Base-by-base conservation (phyloP, 176 grass and related monocot genomes). In the Paspalum vaginatum region DNA sequence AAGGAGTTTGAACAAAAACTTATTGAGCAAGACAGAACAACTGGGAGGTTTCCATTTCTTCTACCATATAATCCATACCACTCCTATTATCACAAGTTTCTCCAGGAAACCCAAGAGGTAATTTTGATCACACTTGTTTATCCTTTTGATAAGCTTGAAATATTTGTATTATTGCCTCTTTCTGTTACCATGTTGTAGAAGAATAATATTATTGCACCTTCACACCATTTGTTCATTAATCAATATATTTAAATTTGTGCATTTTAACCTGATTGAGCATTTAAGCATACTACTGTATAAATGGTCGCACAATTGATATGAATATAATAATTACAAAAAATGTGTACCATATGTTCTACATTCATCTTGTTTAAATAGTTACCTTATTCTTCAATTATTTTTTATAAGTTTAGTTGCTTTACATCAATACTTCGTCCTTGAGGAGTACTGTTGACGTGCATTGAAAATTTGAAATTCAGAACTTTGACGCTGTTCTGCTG, bases 21-120 rank as follows among this genome's bases (percentile, higher is more conserved):
- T 55, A 89, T 98, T 78, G 89, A 95, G 49, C 96, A 98, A 87
- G 96, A 98, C 71, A 93, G 85, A 73, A 70, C 78, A 41, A 84
- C 83, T 48, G 89, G 91, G 62, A 88, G 90, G 70, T 95, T 98
- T 78, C 88, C 92, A 25, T 98, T 98, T 93, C 89, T 98, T 90
- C 61, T 95, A 38, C 40, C 90, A 11, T 89, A 86, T 46, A 94
- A 98, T 87, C 90, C 85, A 50, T 95, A 95, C 80, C 92, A 91
- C 83, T 72, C 86, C 0, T 98, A 95, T 83, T 98, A 98, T 87
- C 88, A 86, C 21, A 95, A 86, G 75, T 70, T 91, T 76, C 92
- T 98, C 11, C 71, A 89, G 88, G 92, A 89, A 84, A 81, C 90
- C 18, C 68, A 81, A 52, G 92, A 95, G 96, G 96, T 98, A 91